These are phyloP conservation scores for Penstemon barbatus DNA, from an alignment of 257 asterid species.

Conservation along the genomic window DNA sequence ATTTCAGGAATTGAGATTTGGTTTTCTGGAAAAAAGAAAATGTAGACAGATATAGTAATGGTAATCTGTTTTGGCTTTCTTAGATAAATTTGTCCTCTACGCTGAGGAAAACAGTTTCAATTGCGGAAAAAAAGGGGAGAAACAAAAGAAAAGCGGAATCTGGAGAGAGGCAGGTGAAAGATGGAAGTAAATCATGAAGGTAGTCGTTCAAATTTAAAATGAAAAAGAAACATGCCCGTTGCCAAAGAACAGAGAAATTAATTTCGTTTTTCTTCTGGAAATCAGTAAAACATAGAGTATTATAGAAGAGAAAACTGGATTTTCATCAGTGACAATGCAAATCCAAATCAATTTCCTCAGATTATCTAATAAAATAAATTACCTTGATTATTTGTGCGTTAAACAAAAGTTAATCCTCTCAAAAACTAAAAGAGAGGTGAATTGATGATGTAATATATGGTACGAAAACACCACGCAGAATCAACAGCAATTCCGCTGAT, in stretches of 20 bases:
- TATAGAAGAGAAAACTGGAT: conserved; percentile 23
- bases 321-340: conserved; percentile 30
- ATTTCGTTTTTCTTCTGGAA: conserved; percentile 15
- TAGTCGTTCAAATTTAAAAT: not conserved
- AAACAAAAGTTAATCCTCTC: not conserved
- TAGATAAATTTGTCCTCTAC: conserved; percentile 1
- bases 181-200: conserved; percentile 28
- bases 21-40: conserved; percentile 21
- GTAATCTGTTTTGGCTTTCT: conserved; percentile 2
- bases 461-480: not conserved
- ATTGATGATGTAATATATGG: not conserved
- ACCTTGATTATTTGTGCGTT: conserved; percentile 25
- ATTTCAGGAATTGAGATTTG: conserved; percentile 1
- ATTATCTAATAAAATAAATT: conserved; percentile 16
- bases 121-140: not conserved
- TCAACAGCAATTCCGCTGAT: conserved; percentile 31
- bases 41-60: not conserved
- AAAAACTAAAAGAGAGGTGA: conserved; percentile 14
- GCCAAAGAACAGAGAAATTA: conserved; percentile 25
- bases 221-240: conserved; percentile 5
- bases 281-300: conserved; percentile 22
- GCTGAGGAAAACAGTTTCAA: too few relatives aligned
- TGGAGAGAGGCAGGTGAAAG: conserved; percentile 25
- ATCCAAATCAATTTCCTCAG: conserved; percentile 20
- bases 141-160: conserved; percentile 11